phyloP scores from a whole-genome alignment of 495 filamentous ascomycete genomes.

The Neurospora sp. region DNA sequence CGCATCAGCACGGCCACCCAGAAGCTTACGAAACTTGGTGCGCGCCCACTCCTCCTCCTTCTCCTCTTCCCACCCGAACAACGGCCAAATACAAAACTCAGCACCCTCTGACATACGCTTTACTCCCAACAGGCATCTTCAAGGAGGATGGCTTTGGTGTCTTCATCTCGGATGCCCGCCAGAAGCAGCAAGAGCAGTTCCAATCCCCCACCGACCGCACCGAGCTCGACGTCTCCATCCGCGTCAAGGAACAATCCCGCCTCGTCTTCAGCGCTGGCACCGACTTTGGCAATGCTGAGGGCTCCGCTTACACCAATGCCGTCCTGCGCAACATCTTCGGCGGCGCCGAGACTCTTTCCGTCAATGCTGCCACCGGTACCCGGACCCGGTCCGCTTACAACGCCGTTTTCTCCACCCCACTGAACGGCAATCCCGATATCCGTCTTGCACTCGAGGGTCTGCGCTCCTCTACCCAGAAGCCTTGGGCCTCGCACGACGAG shows the following conservation, averaged over 20 bases:
- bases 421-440: constrained; percentile 70
- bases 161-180: constrained; percentile 61
- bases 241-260: constrained; percentile 65
- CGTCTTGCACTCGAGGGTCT: constrained; percentile 65
- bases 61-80: not conserved
- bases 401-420: constrained; percentile 67
- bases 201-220: constrained; percentile 51
- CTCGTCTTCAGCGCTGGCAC: constrained; percentile 84
- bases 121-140: constrained; percentile 60
- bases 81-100: not conserved
- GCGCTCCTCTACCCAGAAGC: constrained; percentile 71
- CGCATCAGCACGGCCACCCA: constrained; percentile 56
- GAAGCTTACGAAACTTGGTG: constrained; percentile 68
- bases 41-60: constrained; percentile 3
- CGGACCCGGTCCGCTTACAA: constrained; percentile 83
- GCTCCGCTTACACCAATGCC: constrained; percentile 77
- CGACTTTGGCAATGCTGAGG: constrained; percentile 83
- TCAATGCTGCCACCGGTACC: constrained; percentile 80
- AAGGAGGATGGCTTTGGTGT: constrained; percentile 71
- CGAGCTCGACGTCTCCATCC: constrained; percentile 68
- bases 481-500: constrained; percentile 90
- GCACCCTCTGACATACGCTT: not conserved
- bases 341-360: constrained; percentile 73
- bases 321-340: constrained; percentile 87
- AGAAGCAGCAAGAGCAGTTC: constrained; percentile 17